A percentile compares a stretch with the other conserved stretches of the same genome.
These are phyloP conservation scores for Saccharum hybrid DNA, from an alignment of 202 grass and related monocot genomes.

Conservation along the genomic window DNA sequence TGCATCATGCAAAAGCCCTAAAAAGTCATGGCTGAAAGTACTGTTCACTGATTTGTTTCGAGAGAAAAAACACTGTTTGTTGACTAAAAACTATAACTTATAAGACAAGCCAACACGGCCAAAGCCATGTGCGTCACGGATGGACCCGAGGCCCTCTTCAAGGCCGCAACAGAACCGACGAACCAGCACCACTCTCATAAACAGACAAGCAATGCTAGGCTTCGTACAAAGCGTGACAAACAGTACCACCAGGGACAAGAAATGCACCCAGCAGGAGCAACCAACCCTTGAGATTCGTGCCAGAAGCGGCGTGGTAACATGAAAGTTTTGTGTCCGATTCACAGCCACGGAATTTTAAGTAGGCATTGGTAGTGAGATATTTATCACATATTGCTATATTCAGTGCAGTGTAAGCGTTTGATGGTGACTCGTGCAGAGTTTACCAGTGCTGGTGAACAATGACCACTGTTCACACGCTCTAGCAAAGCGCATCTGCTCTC, in stretches of 20 bases:
- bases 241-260: constrained; percentile 20
- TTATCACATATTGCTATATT: background rate
- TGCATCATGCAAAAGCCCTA: background rate
- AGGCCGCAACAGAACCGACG: constrained; percentile 31
- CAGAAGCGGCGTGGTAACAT: background rate
- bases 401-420: background rate
- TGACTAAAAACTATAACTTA: too few relatives aligned
- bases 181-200: constrained; percentile 7
- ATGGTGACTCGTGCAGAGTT: background rate
- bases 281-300: background rate
- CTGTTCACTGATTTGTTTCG: too few relatives aligned
- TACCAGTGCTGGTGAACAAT: background rate
- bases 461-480: background rate
- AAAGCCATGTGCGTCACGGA: constrained; percentile 17
- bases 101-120: too few relatives aligned
- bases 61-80: too few relatives aligned
- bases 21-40: too few relatives aligned
- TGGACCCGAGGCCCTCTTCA: constrained; percentile 1
- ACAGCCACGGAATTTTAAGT: background rate
- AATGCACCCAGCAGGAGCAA: background rate
- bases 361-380: background rate
- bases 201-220: constrained; percentile 25
- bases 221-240: constrained; percentile 46
- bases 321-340: background rate
- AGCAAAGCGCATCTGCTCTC: constrained; percentile 14